Evolutionary conservation across 257 asterid genomes (phyloP).

Genomic region (Nemophila menziesii): DNA sequence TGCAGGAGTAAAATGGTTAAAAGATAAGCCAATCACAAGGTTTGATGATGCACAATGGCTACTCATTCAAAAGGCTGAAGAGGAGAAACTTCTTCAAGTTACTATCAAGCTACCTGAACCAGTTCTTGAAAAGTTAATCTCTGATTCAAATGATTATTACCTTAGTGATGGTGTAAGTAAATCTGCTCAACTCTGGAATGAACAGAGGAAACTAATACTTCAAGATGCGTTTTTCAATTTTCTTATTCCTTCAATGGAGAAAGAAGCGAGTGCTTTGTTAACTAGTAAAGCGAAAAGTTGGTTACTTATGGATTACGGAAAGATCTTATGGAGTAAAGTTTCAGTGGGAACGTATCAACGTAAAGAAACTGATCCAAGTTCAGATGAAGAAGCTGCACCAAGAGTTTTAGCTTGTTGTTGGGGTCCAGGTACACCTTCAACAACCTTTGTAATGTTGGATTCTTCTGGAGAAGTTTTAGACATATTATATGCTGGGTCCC

Average conservation of each 20-base stretch:
- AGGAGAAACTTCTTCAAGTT: slow-evolving; percentile 87
- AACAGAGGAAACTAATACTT: slow-evolving; percentile 82
- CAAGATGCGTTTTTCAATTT: slow-evolving; percentile 59
- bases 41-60: slow-evolving; percentile 96
- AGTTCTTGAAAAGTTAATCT: slow-evolving; percentile 57
- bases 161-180: slow-evolving; percentile 94
- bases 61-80: slow-evolving; percentile 92
- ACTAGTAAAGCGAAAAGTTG: slow-evolving; percentile 69
- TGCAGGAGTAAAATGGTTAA: slow-evolving; percentile 91
- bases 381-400: slow-evolving; percentile 85
- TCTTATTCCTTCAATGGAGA: slow-evolving; percentile 88
- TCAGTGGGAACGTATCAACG: slow-evolving; percentile 84
- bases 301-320: slow-evolving; percentile 74
- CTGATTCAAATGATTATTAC: slow-evolving; percentile 70
- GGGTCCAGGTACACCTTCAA: slow-evolving; percentile 98
- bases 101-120: slow-evolving; percentile 64
- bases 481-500: slow-evolving; percentile 73
- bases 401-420: slow-evolving; percentile 99
- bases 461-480: slow-evolving; percentile 92
- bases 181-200: slow-evolving; percentile 97
- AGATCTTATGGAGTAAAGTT: slow-evolving; percentile 73
- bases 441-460: slow-evolving; percentile 96
- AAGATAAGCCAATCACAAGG: slow-evolving; percentile 69
- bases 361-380: slow-evolving; percentile 53
- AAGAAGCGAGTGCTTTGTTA: slow-evolving; percentile 75